Evolutionary conservation across 2,329 filamentous ascomycete species (phyloP).

Genomic region (Claviceps paspali): DNA sequence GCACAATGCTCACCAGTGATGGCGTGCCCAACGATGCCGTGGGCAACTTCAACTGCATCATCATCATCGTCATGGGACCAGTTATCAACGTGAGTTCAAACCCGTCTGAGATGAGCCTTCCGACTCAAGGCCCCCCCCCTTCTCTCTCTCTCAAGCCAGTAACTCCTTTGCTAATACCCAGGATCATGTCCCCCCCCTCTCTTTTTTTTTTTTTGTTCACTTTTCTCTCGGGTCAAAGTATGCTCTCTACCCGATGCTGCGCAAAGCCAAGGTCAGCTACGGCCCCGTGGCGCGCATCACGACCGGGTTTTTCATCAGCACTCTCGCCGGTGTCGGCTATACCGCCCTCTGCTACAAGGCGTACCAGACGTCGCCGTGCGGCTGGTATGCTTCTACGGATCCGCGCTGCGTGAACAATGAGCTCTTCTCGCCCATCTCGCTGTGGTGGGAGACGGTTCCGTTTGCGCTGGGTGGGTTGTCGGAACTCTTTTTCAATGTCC

Average conservation of each 20-base stretch:
- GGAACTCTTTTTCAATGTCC: conserved; percentile 15
- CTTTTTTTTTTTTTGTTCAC: no score
- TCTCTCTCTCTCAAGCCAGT: neutral
- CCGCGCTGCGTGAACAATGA: conserved; percentile 10
- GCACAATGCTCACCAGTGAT: conserved; percentile 27
- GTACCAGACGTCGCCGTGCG: conserved; percentile 38
- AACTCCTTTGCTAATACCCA: no score
- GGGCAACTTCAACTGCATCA: conserved; percentile 41
- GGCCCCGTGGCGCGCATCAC: conserved; percentile 43
- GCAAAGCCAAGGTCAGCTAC: conserved; percentile 35
- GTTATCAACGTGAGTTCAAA: conserved; percentile 13
- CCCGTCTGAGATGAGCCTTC: no score
- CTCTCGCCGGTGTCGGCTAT: conserved; percentile 38
- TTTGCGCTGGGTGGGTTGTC: conserved; percentile 15
- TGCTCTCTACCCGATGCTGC: conserved; percentile 40
- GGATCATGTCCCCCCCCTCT: no score
- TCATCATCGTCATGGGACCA: conserved; percentile 34
- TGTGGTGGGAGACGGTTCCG: conserved; percentile 12
- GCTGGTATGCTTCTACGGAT: conserved; percentile 13
- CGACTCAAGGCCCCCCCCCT: neutral
- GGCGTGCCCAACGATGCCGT: conserved; percentile 46
- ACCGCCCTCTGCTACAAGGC: conserved; percentile 42
- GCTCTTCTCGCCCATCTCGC: conserved; percentile 11
- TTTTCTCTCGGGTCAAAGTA: conserved; percentile 6
- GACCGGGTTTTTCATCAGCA: conserved; percentile 36